Evolutionary conservation across 2,329 filamentous ascomycete species (phyloP).

Genomic region (Graphilbum fragrans): DNA sequence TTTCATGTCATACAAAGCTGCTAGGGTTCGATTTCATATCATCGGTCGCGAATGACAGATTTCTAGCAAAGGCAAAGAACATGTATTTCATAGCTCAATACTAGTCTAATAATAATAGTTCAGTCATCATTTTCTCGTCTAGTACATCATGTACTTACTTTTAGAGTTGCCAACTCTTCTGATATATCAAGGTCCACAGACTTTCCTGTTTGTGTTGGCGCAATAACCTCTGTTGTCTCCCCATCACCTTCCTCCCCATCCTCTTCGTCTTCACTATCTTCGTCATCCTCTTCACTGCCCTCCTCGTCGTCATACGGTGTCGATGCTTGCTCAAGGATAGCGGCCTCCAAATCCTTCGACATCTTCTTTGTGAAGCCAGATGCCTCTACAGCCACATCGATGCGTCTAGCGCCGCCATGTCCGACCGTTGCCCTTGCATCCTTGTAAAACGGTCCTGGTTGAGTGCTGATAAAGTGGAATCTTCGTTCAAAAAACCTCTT

Average conservation of each 20-base stretch:
- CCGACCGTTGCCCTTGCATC: slow-evolving; percentile 67
- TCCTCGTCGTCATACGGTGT: slow-evolving; percentile 21
- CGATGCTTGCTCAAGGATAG: slow-evolving; percentile 68
- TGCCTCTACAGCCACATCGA: slow-evolving; percentile 83
- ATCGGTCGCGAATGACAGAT: too few species aligned
- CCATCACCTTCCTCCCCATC: slow-evolving; percentile 10
- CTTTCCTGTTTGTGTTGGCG: not conserved
- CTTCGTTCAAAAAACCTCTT: slow-evolving; percentile 86
- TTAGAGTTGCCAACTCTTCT: not conserved
- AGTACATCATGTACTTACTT: not conserved
- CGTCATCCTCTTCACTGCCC: slow-evolving; percentile 17
- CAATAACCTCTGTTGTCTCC: not conserved
- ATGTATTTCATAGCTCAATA: too few species aligned
- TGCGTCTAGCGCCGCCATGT: slow-evolving; percentile 50
- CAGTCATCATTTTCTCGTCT: not conserved
- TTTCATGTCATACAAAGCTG: too few species aligned
- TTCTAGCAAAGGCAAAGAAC: too few species aligned
- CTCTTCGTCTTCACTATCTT: slow-evolving; percentile 12
- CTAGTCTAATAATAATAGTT: not conserved
- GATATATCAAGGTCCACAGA: not conserved
- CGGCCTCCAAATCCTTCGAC: slow-evolving; percentile 83
- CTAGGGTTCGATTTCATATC: too few species aligned
- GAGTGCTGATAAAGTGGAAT: slow-evolving; percentile 76
- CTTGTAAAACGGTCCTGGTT: slow-evolving; percentile 73
- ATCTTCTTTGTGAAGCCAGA: slow-evolving; percentile 96